Evolutionary conservation across 768 basidiomycete species (phyloP).

Genomic region (Krasilnikovozyma curviuscula): DNA sequence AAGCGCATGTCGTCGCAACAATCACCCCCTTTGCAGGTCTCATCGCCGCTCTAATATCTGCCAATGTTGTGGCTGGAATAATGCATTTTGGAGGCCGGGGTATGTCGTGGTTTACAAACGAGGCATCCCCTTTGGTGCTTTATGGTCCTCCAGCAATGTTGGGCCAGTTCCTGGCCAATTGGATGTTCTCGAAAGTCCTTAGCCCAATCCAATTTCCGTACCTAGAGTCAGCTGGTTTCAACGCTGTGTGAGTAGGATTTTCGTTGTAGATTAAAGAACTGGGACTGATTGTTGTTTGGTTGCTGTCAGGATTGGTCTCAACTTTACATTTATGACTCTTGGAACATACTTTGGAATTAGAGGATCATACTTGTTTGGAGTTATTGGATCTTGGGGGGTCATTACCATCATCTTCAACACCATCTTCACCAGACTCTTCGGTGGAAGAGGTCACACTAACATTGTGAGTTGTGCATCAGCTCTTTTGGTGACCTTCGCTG

Average conservation of each 20-base stretch:
- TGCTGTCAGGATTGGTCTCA: background rate
- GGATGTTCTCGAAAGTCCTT: background rate
- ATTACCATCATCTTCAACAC: too few relatives aligned
- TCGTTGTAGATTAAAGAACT: too few relatives aligned
- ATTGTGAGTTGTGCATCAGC: too few relatives aligned
- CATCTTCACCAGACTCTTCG: too few relatives aligned
- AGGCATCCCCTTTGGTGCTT: background rate
- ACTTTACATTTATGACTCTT: background rate
- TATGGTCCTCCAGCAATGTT: constrained; percentile 5
- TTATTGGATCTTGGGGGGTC: too few relatives aligned
- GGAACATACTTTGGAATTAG: constrained; percentile 5
- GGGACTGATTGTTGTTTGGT: background rate
- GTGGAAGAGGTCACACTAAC: too few relatives aligned
- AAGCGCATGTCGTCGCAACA: constrained; percentile 1
- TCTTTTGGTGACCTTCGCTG: too few relatives aligned
- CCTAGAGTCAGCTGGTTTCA: too few relatives aligned
- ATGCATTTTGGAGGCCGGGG: background rate
- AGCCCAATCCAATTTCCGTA: background rate
- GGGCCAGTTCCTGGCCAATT: constrained; percentile 1
- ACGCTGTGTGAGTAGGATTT: background rate
- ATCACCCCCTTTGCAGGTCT: background rate
- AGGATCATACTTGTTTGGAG: too few relatives aligned
- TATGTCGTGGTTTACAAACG: background rate
- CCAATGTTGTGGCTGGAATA: constrained; percentile 2
- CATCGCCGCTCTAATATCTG: constrained; percentile 1